Percentiles rank a stretch among this genome's conserved stretches.
Evolutionary conservation across 306 rosid genomes (phyloP).

Genomic region (Gleditsia sinensis): DNA sequence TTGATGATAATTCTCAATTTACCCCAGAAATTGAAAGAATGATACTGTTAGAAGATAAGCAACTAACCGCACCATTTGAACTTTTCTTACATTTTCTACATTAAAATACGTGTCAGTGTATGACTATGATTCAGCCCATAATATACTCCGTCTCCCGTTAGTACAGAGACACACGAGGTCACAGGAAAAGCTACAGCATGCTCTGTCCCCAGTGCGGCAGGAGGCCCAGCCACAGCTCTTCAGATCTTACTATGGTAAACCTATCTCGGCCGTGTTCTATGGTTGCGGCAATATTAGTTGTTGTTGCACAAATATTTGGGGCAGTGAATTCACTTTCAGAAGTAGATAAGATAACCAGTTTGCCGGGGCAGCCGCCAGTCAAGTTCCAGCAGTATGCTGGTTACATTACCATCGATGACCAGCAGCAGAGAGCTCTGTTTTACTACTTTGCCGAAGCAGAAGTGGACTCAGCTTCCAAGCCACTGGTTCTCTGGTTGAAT

Average conservation of each 20-base stretch:
- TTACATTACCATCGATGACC: slow-evolving; percentile 65
- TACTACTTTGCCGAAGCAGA: slow-evolving; percentile 86
- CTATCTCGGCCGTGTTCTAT: slow-evolving; percentile 36
- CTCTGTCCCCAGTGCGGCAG: too few relatives aligned
- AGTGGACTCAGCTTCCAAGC: slow-evolving; percentile 73
- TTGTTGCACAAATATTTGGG: slow-evolving; percentile 25
- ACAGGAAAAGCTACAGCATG: background rate
- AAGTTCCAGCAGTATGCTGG: slow-evolving; percentile 79
- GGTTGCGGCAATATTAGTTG: slow-evolving; percentile 32
- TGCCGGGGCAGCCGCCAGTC: slow-evolving; percentile 84
- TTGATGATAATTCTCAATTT: background rate
- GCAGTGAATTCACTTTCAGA: slow-evolving; percentile 34
- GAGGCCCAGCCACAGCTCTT: background rate
- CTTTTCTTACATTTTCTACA: background rate
- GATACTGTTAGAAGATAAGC: too few relatives aligned
- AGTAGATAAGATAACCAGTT: slow-evolving; percentile 47
- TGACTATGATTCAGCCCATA: background rate
- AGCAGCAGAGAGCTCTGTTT: slow-evolving; percentile 66
- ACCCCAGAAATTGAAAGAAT: background rate
- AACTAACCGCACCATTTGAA: too few relatives aligned
- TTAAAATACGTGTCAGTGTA: background rate
- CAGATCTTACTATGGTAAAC: slow-evolving; percentile 44
- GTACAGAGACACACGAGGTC: background rate
- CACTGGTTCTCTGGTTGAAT: slow-evolving; percentile 86
- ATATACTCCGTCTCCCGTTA: background rate